Conservation (phyloP, 768 basidiomycete species). For the Infundibulicybe gibba region DNA sequence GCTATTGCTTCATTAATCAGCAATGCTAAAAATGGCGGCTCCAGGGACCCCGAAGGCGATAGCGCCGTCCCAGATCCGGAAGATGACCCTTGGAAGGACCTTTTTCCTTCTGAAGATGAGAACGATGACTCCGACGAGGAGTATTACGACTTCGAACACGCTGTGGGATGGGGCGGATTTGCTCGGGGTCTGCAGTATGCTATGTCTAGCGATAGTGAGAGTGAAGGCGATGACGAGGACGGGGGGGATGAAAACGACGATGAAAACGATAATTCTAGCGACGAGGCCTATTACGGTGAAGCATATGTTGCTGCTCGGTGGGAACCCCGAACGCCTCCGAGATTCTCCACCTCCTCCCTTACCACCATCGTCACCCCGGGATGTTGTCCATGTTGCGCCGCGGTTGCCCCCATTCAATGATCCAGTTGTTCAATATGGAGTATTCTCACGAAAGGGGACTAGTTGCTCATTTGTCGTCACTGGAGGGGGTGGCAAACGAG, state of each 20-base stretch:
- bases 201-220: slow-evolving; percentile 7
- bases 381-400: slow-evolving; percentile 45
- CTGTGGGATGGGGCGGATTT: slow-evolving; percentile 18
- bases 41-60: slow-evolving; percentile 8
- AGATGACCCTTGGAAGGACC: slow-evolving; percentile 68
- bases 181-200: not conserved
- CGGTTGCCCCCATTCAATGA: slow-evolving; percentile 58
- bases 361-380: slow-evolving; percentile 21
- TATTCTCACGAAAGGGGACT: slow-evolving; percentile 57
- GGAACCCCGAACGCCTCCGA: slow-evolving; percentile 48
- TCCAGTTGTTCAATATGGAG: slow-evolving; percentile 47
- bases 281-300: slow-evolving; percentile 4
- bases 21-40: slow-evolving; percentile 32
- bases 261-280: slow-evolving; percentile 19
- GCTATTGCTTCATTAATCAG: slow-evolving; percentile 46
- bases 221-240: slow-evolving; percentile 20
- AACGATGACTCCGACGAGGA: slow-evolving; percentile 26
- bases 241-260: slow-evolving; percentile 23
- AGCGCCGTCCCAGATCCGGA: slow-evolving; percentile 27
- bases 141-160: slow-evolving; percentile 24
- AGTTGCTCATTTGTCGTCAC: slow-evolving; percentile 34
- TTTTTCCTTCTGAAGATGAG: slow-evolving; percentile 48
- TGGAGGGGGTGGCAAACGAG: slow-evolving; percentile 25
- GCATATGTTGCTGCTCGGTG: slow-evolving; percentile 45
- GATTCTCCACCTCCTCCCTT: slow-evolving; percentile 16